Percentiles rank a stretch among this genome's conserved stretches.
phyloP scores from a whole-genome alignment of 129 eudicot species.

The Centaurea solstitialis region DNA sequence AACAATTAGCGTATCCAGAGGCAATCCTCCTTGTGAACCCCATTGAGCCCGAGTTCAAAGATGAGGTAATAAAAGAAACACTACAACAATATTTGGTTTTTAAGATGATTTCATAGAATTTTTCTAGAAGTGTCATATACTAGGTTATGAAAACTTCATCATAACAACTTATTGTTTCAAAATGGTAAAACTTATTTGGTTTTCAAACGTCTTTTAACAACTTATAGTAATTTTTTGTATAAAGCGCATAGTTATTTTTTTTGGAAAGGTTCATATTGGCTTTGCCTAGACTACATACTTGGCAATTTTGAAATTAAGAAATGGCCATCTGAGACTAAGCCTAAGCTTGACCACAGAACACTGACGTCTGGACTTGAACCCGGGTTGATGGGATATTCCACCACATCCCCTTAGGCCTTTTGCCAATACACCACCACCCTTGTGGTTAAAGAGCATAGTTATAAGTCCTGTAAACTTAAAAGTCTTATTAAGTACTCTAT shows the following conservation, averaged over 20 bases:
- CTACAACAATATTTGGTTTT: not conserved
- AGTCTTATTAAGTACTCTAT: not conserved
- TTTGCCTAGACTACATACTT: no score
- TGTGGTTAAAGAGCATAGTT: not conserved
- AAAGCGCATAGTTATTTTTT: not conserved
- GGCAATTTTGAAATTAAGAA: no score
- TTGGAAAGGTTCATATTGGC: no score
- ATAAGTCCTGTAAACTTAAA: not conserved
- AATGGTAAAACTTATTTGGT: not conserved
- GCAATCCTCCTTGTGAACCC: slow-evolving; percentile 61
- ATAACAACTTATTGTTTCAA: not conserved
- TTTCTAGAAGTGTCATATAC: not conserved
- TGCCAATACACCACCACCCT: no score
- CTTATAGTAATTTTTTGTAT: not conserved
- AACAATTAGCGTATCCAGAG: slow-evolving; percentile 55
- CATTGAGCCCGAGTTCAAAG: slow-evolving; percentile 49
- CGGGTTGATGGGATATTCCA: no score
- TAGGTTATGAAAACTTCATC: not conserved
- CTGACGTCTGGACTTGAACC: no score
- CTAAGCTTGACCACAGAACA: no score
- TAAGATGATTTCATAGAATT: not conserved
- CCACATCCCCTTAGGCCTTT: no score
- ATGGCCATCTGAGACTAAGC: no score
- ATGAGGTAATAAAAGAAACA: slow-evolving; percentile 36
- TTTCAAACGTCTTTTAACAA: not conserved